Evolutionary conservation across 2,329 filamentous ascomycete genomes (phyloP).

Genomic region (Beauveria pseudobassiana): DNA sequence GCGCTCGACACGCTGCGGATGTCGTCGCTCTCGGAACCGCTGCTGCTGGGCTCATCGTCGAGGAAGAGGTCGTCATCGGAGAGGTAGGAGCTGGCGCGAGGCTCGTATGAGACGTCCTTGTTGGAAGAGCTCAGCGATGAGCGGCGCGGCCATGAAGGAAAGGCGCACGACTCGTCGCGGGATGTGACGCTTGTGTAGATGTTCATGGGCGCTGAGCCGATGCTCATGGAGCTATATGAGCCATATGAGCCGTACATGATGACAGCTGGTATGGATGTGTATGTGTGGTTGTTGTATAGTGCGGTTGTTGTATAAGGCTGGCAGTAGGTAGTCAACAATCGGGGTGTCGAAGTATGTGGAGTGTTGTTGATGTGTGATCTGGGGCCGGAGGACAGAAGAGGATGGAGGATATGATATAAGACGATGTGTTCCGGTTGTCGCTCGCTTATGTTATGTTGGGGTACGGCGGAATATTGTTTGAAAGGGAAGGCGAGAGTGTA

Average conservation of each 20-base stretch:
- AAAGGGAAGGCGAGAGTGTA: background rate
- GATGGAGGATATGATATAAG: conserved; percentile 3
- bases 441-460: conserved; percentile 2
- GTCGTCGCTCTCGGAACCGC: conserved; percentile 41
- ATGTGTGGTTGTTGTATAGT: background rate
- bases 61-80: conserved; percentile 58
- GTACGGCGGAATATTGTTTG: background rate
- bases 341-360: background rate
- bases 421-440: conserved; percentile 2
- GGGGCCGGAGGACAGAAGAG: background rate
- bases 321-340: background rate
- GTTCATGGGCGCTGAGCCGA: conserved; percentile 37
- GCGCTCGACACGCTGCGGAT: conserved; percentile 36
- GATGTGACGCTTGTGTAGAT: conserved; percentile 33
- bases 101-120: conserved; percentile 28
- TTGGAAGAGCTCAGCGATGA: conserved; percentile 40
- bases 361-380: background rate
- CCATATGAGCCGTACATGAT: conserved; percentile 44
- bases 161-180: conserved; percentile 43
- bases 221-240: conserved; percentile 42
- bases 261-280: conserved; percentile 17
- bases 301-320: background rate
- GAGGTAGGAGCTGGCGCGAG: conserved; percentile 46
- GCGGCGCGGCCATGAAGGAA: conserved; percentile 51
- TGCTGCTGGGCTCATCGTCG: conserved; percentile 34